Percentiles rank a stretch among this genome's conserved stretches.
Conservation (phyloP, 164 flowering plant genomes). For the Macadamia integrifolia region DNA sequence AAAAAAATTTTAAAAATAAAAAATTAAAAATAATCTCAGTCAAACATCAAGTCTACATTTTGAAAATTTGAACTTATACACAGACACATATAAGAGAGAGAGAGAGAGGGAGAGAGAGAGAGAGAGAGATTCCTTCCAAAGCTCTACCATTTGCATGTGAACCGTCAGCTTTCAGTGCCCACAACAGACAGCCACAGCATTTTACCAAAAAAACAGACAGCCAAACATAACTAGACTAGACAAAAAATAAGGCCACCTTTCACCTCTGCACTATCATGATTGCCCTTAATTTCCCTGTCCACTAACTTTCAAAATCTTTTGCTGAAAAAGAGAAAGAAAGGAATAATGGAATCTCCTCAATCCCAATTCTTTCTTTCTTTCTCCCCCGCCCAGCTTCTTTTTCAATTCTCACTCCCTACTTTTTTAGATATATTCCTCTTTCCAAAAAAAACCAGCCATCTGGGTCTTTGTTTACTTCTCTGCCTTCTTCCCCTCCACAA, state of each 20-base stretch:
- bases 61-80: too few species aligned
- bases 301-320: not conserved
- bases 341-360: not conserved
- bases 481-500: conserved; percentile 39
- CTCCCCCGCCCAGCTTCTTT: not conserved
- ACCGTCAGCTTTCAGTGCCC: not conserved
- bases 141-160: not conserved
- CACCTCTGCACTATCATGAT: not conserved
- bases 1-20: too few species aligned
- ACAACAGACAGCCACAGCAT: not conserved
- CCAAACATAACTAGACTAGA: not conserved
- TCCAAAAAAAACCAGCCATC: not conserved
- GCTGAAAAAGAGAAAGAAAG: not conserved
- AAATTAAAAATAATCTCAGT: too few species aligned
- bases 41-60: too few species aligned
- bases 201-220: not conserved
- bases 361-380: not conserved
- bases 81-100: too few species aligned
- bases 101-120: not conserved
- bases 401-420: not conserved
- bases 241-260: not conserved
- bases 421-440: not conserved
- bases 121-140: not conserved
- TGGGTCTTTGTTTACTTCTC: conserved; percentile 17
- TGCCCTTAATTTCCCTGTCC: not conserved